Evolutionary conservation across 1,284 basidiomycete genomes (phyloP).

Genomic region (Rhodotorula sp.): DNA sequence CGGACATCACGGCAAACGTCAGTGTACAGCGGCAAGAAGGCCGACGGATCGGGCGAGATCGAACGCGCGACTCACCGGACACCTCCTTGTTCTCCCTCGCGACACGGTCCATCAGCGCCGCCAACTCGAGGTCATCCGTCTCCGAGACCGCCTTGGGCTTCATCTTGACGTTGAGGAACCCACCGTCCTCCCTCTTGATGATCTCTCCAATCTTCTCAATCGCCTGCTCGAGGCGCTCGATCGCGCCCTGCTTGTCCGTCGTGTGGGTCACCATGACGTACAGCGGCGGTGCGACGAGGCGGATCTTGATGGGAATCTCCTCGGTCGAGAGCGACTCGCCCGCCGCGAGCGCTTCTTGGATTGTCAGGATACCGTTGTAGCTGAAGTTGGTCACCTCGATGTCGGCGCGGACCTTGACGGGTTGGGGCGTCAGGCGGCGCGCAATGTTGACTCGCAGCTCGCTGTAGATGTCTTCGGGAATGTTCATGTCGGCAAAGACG

Average conservation of each 20-base stretch:
- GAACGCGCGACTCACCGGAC: constrained; percentile 57
- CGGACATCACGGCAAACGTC: no score
- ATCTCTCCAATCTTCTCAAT: constrained; percentile 83
- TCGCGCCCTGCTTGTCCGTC: constrained; percentile 93
- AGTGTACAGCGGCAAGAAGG: no score
- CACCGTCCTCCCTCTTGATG: constrained; percentile 79
- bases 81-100: constrained; percentile 89
- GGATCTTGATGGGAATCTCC: constrained; percentile 93
- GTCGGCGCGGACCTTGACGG: constrained; percentile 97
- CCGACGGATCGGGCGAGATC: neutral
- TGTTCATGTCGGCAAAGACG: constrained; percentile 69
- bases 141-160: constrained; percentile 98
- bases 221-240: constrained; percentile 88
- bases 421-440: constrained; percentile 91
- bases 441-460: constrained; percentile 85
- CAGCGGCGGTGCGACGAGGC: constrained; percentile 91
- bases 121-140: constrained; percentile 91
- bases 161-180: constrained; percentile 87
- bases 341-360: constrained; percentile 83
- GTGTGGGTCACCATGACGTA: constrained; percentile 95
- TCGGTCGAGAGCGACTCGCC: constrained; percentile 85
- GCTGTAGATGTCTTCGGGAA: constrained; percentile 60
- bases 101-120: constrained; percentile 89
- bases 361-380: constrained; percentile 95
- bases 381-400: constrained; percentile 97